Evolutionary conservation across 441 rosid species (phyloP).

Genomic region (Mallotus japonicus): DNA sequence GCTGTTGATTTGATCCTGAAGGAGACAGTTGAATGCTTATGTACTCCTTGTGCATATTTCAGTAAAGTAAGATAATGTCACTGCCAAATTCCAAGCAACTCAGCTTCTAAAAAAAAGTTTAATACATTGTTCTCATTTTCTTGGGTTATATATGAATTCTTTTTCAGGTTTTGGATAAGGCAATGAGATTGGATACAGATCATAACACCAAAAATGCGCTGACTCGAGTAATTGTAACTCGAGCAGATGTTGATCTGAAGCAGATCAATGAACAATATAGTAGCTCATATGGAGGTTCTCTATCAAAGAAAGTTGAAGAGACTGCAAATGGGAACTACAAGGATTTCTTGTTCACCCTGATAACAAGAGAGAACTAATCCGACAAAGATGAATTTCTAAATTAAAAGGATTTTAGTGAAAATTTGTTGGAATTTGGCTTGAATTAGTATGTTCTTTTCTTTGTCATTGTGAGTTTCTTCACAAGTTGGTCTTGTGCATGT

Average conservation of each 20-base stretch:
- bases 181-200: slow-evolving; percentile 52
- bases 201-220: slow-evolving; percentile 52
- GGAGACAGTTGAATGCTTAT: slow-evolving; percentile 60
- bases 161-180: slow-evolving; percentile 58
- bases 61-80: slow-evolving; percentile 45
- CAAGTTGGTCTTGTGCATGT: slow-evolving; percentile 7
- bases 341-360: slow-evolving; percentile 63
- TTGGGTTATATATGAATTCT: slow-evolving; percentile 10
- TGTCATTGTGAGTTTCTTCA: background rate
- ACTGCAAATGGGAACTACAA: slow-evolving; percentile 67
- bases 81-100: background rate
- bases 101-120: too few species aligned
- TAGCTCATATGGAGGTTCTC: slow-evolving; percentile 42
- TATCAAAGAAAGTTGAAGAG: slow-evolving; percentile 48
- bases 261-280: slow-evolving; percentile 51
- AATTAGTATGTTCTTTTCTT: background rate
- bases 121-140: background rate
- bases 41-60: slow-evolving; percentile 62
- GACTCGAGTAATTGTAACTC: slow-evolving; percentile 69
- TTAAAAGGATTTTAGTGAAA: background rate
- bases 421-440: slow-evolving; percentile 3
- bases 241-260: slow-evolving; percentile 62
- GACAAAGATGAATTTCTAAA: background rate
- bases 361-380: slow-evolving; percentile 43
- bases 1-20: slow-evolving; percentile 39